Base-by-base conservation (phyloP, 805 yeast species). In the Myxozyma mucilagina region DNA sequence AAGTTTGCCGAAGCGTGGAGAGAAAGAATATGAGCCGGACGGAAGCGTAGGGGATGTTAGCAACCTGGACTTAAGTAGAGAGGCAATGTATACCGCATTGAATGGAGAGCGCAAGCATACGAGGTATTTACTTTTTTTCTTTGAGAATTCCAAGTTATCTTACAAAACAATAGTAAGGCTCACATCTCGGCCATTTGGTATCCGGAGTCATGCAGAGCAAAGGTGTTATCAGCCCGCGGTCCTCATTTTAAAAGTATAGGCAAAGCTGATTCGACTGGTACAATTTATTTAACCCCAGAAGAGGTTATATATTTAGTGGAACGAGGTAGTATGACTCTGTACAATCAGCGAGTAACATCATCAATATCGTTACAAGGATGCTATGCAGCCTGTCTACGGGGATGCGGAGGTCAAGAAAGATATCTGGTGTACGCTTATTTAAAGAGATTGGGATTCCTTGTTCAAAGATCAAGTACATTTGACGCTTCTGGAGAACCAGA, bases 11-110 rank as follows among this genome's bases (percentile, higher is more conserved):
- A 87, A 84, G 66, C 76, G 93, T 62, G 96, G 97, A 1, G 91
- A 85, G 59, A 92, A 92, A 71, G 96, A 89, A 66, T 88, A 84
- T 66, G 96, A 85, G 61, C 96, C 96, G 0, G 93, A 87, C 70
- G 90, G 89, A 0, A 85, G 91, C 0, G 67, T 69, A 5, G 70
- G 76, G 5, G 94, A 89, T 71, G 71, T 68, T 4, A 61, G 70
- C 3, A 72, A 76, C 16, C 76, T 92, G 4, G 74, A 76, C 10
- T 77, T 77, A 31, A 84, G 93, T 10, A 76, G 89, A 56, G 74
- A 80, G 35, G 84, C 87, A 34, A 91, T 92, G 96, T 90, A 82
- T 69, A 75, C 77, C 2, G 92, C 96, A 0, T 74, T 91, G 31
- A 47, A 61, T 1, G 73, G 72, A 3, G 76, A 73, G 5, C 64